A percentile compares a stretch with the other conserved stretches of the same genome.
These are phyloP conservation scores for Schizopora paradoxa DNA, from an alignment of 1,284 basidiomycete genomes.

Conservation along the genomic window DNA sequence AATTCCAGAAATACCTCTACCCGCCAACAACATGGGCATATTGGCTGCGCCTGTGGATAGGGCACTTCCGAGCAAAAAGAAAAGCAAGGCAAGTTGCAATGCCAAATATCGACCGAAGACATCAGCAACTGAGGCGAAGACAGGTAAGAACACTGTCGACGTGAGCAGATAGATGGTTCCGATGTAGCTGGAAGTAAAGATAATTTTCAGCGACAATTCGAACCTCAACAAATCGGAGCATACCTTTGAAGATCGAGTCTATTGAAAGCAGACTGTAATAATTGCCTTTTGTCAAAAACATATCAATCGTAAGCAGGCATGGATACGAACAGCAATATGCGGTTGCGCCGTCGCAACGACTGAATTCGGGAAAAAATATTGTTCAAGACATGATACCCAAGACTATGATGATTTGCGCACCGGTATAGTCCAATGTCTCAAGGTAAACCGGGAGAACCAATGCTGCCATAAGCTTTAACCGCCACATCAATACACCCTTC, in stretches of 20 bases:
- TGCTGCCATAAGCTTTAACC: slow-evolving; percentile 14
- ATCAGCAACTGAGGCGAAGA: slow-evolving; percentile 46
- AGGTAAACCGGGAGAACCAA: slow-evolving; percentile 21
- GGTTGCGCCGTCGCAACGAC: slow-evolving; percentile 51
- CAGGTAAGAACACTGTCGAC: slow-evolving; percentile 45
- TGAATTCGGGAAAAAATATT: slow-evolving; percentile 19
- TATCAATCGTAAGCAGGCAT: background rate
- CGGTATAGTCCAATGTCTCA: slow-evolving; percentile 25
- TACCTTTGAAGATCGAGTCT: slow-evolving; percentile 42
- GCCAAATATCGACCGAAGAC: slow-evolving; percentile 43
- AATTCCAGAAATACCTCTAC: slow-evolving; percentile 41
- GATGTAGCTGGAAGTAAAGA: slow-evolving; percentile 27
- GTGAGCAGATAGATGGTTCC: slow-evolving; percentile 41
- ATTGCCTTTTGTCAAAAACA: background rate
- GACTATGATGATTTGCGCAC: slow-evolving; percentile 5
- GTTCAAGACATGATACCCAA: background rate
- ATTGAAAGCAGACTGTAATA: slow-evolving; percentile 38
- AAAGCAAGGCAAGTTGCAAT: slow-evolving; percentile 37
- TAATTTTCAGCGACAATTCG: slow-evolving; percentile 11
- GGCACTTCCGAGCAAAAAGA: slow-evolving; percentile 43
- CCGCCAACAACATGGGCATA: slow-evolving; percentile 40
- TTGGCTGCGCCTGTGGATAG: slow-evolving; percentile 40
- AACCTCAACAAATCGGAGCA: slow-evolving; percentile 16
- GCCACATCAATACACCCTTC: background rate
- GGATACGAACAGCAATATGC: slow-evolving; percentile 38